Base-by-base conservation (phyloP, 306 rosid species). In the Lathyrus aphaca region DNA sequence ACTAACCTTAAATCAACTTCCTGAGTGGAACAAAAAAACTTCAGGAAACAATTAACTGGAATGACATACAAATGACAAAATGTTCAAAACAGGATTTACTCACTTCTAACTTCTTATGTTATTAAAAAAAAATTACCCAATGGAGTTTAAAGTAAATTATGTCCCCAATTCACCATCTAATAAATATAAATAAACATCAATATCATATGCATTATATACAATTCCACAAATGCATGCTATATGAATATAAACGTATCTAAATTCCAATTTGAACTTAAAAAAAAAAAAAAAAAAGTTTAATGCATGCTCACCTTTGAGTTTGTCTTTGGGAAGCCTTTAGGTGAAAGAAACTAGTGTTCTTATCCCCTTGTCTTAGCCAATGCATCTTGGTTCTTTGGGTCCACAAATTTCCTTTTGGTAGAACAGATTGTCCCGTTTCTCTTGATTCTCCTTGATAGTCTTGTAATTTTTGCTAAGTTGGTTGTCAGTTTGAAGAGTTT, bases 301-400 rank as follows among this genome's bases (percentile, higher is more conserved):
- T 35, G 61, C 37, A 32, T 53, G 77, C 91, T 82, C 21, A 95
- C 97, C 2, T 21, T 1, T 21, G 23, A 21, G 23, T 21, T 21
- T 21, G 23, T 23, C 27, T 23, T 23, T 23, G 27, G 2, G 27
- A 23, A 23, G 27, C 27, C 27, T 23, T 23, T 23, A 1, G 27
- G 27, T 23, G 27, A 2, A 23, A 23, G 27, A 23, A 23, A 23
- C 27, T 23, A 23, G 27, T 23, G 27, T 23, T 23, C 27, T 1
- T 23, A 2, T 23, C 27, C 27, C 27, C 2, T 23, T 23, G 3
- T 23, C 27, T 23, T 23, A 23, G 27, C 27, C 27, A 23, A 2
- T 23, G 27, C 27, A 23, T 23, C 27, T 23, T 23, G 0, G 2
- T 23, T 3, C 27, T 23, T 23, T 23, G 27, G 27, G 3, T 3